These are phyloP conservation scores for Penicillium fimorum DNA, from an alignment of 495 filamentous ascomycete genomes.

Conservation along the genomic window DNA sequence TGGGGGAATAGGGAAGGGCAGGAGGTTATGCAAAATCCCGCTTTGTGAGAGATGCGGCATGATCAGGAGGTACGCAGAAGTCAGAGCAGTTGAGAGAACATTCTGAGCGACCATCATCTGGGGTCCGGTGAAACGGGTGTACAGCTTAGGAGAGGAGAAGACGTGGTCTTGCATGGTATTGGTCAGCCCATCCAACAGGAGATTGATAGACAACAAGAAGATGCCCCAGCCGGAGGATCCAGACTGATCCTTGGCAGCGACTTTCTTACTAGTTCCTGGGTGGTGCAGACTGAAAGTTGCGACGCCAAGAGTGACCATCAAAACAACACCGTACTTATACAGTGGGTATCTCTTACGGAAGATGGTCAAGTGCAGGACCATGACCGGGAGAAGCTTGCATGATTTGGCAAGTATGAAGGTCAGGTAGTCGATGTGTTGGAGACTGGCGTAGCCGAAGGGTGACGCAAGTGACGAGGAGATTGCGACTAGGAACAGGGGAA, in stretches of 20 bases:
- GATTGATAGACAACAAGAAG: slow-evolving; percentile 81
- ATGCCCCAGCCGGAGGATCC: slow-evolving; percentile 73
- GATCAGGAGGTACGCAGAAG: slow-evolving; percentile 68
- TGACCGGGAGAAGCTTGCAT: slow-evolving; percentile 96
- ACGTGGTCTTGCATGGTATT: slow-evolving; percentile 97
- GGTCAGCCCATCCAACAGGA: slow-evolving; percentile 92
- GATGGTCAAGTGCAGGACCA: slow-evolving; percentile 90
- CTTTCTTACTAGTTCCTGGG: slow-evolving; percentile 68
- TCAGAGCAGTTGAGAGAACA: slow-evolving; percentile 73
- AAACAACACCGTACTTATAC: slow-evolving; percentile 94
- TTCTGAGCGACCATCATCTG: slow-evolving; percentile 99
- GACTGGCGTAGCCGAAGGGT: slow-evolving; percentile 91
- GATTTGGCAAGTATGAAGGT: slow-evolving; percentile 97
- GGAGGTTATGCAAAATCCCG: slow-evolving; percentile 62
- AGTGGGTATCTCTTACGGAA: slow-evolving; percentile 89
- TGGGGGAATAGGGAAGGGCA: slow-evolving; percentile 57
- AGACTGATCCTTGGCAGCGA: slow-evolving; percentile 44
- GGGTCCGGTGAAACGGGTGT: slow-evolving; percentile 76
- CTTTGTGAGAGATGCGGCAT: slow-evolving; percentile 74
- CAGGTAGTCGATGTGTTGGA: slow-evolving; percentile 96
- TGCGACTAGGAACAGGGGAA: slow-evolving; percentile 81
- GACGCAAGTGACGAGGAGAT: slow-evolving; percentile 83
- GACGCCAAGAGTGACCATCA: slow-evolving; percentile 85
- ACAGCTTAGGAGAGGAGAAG: slow-evolving; percentile 60
- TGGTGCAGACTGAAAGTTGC: slow-evolving; percentile 92